phyloP scores from a whole-genome alignment of 2,329 filamentous ascomycete genomes.

The Cytospora piceicola region DNA sequence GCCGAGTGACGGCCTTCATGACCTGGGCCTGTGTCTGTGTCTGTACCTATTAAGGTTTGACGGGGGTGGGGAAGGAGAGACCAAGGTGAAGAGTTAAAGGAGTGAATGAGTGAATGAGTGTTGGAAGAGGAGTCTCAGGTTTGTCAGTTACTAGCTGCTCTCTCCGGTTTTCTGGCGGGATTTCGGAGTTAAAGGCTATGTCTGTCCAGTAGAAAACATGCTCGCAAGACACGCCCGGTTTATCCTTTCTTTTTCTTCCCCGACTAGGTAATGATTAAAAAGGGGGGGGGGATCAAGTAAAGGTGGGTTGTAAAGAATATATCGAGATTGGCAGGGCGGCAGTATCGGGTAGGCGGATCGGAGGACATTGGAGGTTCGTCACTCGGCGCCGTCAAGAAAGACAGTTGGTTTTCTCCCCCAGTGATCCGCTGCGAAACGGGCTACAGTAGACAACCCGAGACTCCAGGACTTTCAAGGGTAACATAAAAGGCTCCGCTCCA shows the following conservation, averaged over 20 bases:
- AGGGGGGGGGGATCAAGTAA: no score
- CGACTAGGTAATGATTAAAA: neutral
- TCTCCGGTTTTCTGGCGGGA: neutral
- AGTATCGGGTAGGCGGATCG: neutral
- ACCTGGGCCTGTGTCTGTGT: neutral
- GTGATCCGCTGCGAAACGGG: neutral
- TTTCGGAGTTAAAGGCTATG: neutral
- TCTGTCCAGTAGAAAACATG: neutral
- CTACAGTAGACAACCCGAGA: neutral
- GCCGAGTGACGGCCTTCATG: conserved; percentile 1
- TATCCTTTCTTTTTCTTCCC: neutral
- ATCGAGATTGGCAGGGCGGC: neutral
- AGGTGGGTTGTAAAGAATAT: neutral
- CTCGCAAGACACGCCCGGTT: neutral
- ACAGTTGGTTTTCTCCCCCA: neutral
- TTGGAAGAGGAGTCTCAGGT: neutral
- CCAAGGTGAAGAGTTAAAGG: neutral
- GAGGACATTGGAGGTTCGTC: neutral
- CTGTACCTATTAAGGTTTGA: neutral
- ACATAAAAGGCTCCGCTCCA: neutral
- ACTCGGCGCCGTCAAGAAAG: neutral
- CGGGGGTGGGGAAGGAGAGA: neutral
- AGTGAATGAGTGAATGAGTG: neutral
- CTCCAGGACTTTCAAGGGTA: neutral
- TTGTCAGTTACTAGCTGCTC: neutral